Evolutionary conservation across 176 grass and related monocot species (phyloP), one percentile per base, ranked within the genome.

Genomic region (Musa troglodytarum): DNA sequence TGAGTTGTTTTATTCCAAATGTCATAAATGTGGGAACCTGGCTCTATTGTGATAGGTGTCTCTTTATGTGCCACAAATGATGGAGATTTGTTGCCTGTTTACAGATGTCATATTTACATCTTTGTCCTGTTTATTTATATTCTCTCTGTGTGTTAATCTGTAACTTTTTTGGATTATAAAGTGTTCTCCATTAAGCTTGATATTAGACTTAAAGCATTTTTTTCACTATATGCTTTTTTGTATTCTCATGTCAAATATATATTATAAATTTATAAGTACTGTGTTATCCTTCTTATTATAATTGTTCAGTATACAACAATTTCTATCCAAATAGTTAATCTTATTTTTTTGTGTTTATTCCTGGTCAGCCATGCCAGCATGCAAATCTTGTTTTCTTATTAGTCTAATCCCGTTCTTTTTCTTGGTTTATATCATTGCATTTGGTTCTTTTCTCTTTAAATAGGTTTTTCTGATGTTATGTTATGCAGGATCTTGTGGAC

Each of bases 401-500:
- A 28, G 26, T 17, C 13, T 17, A 5, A 58, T 58, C 13, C 15
- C 11, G 6, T 58, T 56, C 15, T 14, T 56, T 19, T 19, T 19
- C 17, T 67, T 68, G 11, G 65, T 34, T 68, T 2, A 68, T 69
- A 21, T 28, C 53, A 73, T 74, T 65, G 54, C 12, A 43, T 56
- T 83, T 77, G 21, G 17, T 53, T 24, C 74, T 59, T 28, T 10
- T 65, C 74, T 53, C 9, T 49, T 78, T 68, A 75, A 9, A 21
- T 79, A 16, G 56, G 71, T 63, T 53, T 85, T 6, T 83, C 59
- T 50, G 21, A 50, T 80, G 53, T 51, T 19, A 49, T 76, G 10
- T 80, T 62, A 62, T 82, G 72, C 71, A 96, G 93, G 93, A 88
- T 61, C 83, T 96, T 23, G 51, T 81, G 71, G 84, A 92, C 54